These are phyloP conservation scores for Podospora comata DNA, from an alignment of 495 filamentous ascomycete species.

Conservation along the genomic window DNA sequence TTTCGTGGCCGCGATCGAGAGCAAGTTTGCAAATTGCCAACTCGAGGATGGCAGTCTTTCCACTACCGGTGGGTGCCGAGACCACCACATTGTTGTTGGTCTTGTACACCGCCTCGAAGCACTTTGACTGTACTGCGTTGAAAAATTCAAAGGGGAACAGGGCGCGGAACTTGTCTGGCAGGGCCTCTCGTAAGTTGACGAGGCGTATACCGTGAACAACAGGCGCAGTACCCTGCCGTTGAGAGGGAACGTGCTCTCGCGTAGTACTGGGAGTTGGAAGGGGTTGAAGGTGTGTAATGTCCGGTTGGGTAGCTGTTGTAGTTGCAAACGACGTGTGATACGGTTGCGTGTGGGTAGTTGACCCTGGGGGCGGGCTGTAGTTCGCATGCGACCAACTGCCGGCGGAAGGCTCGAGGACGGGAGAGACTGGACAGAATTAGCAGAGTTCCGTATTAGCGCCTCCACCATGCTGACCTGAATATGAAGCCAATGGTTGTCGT, in stretches of 20 bases:
- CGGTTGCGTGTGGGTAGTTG: background rate
- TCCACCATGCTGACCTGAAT: background rate
- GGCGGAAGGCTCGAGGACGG: background rate
- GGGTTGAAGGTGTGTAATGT: background rate
- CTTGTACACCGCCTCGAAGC: slow-evolving; percentile 68
- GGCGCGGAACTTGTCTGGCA: slow-evolving; percentile 74
- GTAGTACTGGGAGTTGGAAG: background rate
- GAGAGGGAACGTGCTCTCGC: background rate
- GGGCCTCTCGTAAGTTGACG: slow-evolving; percentile 59
- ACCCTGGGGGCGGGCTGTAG: background rate
- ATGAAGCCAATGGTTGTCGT: background rate
- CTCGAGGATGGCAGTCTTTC: slow-evolving; percentile 89
- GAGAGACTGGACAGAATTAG: background rate
- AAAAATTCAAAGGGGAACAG: slow-evolving; percentile 81
- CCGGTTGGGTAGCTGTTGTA: background rate
- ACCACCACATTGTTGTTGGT: slow-evolving; percentile 82
- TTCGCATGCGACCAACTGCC: background rate
- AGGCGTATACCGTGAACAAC: slow-evolving; percentile 64
- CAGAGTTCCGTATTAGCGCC: no score
- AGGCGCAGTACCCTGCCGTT: slow-evolving; percentile 32
- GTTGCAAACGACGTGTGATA: background rate
- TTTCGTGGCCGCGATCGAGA: slow-evolving; percentile 56
- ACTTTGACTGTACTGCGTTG: slow-evolving; percentile 91
- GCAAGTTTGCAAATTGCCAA: slow-evolving; percentile 84
- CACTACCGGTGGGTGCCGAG: slow-evolving; percentile 87